Evolutionary conservation across 306 rosid species (phyloP).

Genomic region (Castanea crenata): DNA sequence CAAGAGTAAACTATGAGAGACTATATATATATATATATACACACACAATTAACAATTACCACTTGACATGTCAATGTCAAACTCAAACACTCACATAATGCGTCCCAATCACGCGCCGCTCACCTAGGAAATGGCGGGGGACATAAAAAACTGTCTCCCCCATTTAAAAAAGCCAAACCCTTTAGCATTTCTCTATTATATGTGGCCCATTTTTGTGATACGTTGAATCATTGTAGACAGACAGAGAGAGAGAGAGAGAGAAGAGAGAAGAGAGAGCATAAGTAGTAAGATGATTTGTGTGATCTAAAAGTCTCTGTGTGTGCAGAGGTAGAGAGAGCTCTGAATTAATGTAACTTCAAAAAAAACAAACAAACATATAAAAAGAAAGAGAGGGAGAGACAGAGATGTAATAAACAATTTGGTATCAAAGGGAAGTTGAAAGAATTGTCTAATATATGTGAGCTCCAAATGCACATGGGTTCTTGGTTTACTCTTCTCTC

Average conservation of each 20-base stretch:
- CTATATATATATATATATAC: too few species aligned
- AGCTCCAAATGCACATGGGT: slow-evolving; percentile 96
- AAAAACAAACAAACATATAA: slow-evolving; percentile 12
- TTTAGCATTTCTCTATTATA: too few species aligned
- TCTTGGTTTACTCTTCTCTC: slow-evolving; percentile 69
- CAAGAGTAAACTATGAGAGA: too few species aligned
- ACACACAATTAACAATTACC: too few species aligned
- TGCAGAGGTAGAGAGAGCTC: slow-evolving; percentile 28
- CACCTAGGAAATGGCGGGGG: slow-evolving; percentile 60
- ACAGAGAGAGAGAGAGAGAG: slow-evolving; percentile 4
- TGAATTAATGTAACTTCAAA: slow-evolving; percentile 32
- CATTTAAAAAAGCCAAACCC: slow-evolving; percentile 29
- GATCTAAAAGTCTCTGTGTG: background rate
- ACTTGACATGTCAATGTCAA: background rate
- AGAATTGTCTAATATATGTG: slow-evolving; percentile 63
- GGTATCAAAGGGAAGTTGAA: slow-evolving; percentile 17
- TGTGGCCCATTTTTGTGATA: slow-evolving; percentile 18
- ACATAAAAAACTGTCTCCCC: slow-evolving; percentile 29
- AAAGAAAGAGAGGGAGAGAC: slow-evolving; percentile 4
- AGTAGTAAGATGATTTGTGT: background rate
- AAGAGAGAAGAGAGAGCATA: background rate
- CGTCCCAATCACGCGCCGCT: slow-evolving; percentile 29
- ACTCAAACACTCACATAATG: slow-evolving; percentile 12
- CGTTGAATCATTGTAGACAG: slow-evolving; percentile 8
- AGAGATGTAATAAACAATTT: background rate